These are phyloP conservation scores for Calocybe gambosa DNA, from an alignment of 1,284 basidiomycete species.

Conservation along the genomic window DNA sequence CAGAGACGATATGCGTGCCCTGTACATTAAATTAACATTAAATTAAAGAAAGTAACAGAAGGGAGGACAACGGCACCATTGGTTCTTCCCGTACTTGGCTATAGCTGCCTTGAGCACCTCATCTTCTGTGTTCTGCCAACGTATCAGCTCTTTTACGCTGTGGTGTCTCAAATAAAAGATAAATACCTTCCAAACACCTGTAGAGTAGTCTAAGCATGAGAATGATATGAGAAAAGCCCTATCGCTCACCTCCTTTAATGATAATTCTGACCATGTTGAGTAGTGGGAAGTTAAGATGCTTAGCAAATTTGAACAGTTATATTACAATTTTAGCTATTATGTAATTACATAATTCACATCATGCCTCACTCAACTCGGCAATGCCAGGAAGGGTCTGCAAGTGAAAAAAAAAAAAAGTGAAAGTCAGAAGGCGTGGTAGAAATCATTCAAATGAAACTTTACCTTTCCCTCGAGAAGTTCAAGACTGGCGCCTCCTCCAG, in stretches of 20 bases:
- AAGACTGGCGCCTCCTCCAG: constrained; percentile 93
- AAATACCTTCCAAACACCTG: constrained; percentile 68
- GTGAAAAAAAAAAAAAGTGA: too few species aligned
- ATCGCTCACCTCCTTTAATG: constrained; percentile 78
- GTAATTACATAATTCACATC: background rate
- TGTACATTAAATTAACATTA: constrained; percentile 23
- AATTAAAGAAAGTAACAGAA: background rate
- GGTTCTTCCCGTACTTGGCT: constrained; percentile 96
- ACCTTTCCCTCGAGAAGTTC: constrained; percentile 98
- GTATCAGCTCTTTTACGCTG: constrained; percentile 10
- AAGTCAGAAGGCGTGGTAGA: constrained; percentile 1
- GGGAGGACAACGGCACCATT: constrained; percentile 54
- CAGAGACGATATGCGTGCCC: constrained; percentile 97
- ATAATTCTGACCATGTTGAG: constrained; percentile 78
- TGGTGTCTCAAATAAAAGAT: background rate
- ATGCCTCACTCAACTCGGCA: constrained; percentile 65
- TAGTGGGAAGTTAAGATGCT: background rate
- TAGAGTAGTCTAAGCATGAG: constrained; percentile 7
- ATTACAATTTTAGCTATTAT: background rate
- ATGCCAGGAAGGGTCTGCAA: constrained; percentile 76
- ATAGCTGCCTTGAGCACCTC: constrained; percentile 97
- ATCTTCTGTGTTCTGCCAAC: constrained; percentile 82
- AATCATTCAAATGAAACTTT: constrained; percentile 14
- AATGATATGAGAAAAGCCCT: background rate
- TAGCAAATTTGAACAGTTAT: background rate